These are phyloP conservation scores for Boletellus emodensis DNA, from an alignment of 768 basidiomycete genomes.

Conservation along the genomic window DNA sequence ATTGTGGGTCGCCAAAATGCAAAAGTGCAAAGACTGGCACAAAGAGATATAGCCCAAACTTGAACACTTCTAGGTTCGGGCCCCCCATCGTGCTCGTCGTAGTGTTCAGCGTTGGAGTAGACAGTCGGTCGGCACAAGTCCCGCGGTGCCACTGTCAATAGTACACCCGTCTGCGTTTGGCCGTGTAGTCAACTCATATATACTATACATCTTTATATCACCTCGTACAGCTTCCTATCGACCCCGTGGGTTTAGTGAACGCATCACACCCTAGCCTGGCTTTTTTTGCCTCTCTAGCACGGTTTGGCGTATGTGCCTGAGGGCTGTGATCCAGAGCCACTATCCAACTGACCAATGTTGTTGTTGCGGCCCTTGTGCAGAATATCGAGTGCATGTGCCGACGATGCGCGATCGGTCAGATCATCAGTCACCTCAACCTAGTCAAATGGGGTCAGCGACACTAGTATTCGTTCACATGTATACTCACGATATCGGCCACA, in stretches of 20 bases:
- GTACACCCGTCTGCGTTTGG: neutral
- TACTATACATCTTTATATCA: neutral
- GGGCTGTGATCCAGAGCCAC: conserved; percentile 42
- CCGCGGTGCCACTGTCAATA: neutral
- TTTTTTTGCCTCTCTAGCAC: conserved; percentile 39
- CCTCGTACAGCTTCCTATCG: neutral
- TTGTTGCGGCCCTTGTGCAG: conserved; percentile 32
- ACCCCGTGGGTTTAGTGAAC: too few relatives aligned
- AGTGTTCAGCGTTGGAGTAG: neutral
- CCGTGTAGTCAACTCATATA: too few relatives aligned
- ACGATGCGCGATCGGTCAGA: conserved; percentile 44
- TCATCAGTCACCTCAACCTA: conserved; percentile 65
- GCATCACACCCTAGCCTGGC: too few relatives aligned
- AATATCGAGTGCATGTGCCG: conserved; percentile 48
- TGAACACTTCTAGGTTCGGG: conserved; percentile 85
- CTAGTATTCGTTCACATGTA: neutral
- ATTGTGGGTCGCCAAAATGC: conserved; percentile 84
- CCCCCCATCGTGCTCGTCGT: conserved; percentile 56
- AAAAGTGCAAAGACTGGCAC: conserved; percentile 76
- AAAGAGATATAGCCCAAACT: conserved; percentile 83
- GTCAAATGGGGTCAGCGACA: neutral
- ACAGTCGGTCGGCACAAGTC: too few relatives aligned
- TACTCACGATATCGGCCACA: conserved; percentile 64
- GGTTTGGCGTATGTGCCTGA: conserved; percentile 67
- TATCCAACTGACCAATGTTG: conserved; percentile 44